A percentile compares a stretch with the other conserved stretches of the same genome.
phyloP scores from a whole-genome alignment of 2,329 filamentous ascomycete genomes.

The Xylaria sp. region DNA sequence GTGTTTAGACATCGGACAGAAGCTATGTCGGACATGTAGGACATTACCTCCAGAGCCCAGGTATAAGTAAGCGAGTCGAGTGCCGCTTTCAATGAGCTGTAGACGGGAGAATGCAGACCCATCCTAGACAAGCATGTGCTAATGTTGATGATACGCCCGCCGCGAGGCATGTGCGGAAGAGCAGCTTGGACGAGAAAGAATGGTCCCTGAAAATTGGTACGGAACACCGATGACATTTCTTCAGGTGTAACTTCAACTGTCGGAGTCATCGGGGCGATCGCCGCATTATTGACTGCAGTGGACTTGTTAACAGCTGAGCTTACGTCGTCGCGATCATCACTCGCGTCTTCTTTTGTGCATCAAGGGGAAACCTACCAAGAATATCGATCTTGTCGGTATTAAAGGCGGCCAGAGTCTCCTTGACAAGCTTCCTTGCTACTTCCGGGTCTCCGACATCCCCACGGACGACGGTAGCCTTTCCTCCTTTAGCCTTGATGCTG shows the following conservation, averaged over 20 bases:
- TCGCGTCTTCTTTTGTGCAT: conserved; percentile 1
- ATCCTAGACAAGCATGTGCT: conserved; percentile 46
- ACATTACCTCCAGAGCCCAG: conserved; percentile 37
- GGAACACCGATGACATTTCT: conserved; percentile 42
- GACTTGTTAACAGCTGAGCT: background rate
- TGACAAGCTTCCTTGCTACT: conserved; percentile 38
- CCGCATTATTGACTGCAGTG: conserved; percentile 4
- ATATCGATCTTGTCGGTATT: conserved; percentile 45
- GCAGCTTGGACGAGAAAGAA: conserved; percentile 46
- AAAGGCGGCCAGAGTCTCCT: conserved; percentile 41
- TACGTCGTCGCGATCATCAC: background rate
- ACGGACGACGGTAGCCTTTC: conserved; percentile 39
- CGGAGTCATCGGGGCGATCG: conserved; percentile 28
- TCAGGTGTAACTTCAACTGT: conserved; percentile 41
- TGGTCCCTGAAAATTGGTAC: conserved; percentile 45
- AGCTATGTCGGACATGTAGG: background rate
- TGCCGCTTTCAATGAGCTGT: conserved; percentile 37
- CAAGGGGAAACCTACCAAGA: conserved; percentile 40
- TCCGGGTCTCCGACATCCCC: conserved; percentile 37
- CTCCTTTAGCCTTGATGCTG: conserved; percentile 46
- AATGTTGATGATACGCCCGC: conserved; percentile 52
- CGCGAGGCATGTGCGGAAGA: conserved; percentile 47
- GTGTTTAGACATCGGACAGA: conserved; percentile 7
- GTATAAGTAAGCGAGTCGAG: conserved; percentile 32
- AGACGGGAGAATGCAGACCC: conserved; percentile 26